These are phyloP conservation scores for Curvularia sp. DNA, from an alignment of 2,329 filamentous ascomycete species.

Conservation along the genomic window DNA sequence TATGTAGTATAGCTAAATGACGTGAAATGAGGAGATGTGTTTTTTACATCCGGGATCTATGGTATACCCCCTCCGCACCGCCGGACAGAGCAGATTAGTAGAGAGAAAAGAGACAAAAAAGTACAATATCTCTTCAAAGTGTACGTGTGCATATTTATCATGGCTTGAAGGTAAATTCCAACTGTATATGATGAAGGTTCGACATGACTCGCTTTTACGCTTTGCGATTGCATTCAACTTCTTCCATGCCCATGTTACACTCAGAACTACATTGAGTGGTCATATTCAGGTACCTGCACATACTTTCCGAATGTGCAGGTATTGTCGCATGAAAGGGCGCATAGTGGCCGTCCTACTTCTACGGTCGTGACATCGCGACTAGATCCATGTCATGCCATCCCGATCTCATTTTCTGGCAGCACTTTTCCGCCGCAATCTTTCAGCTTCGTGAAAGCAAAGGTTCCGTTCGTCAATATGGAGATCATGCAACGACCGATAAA, in stretches of 20 bases:
- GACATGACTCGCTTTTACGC: too few relatives aligned
- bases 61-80: background rate
- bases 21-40: background rate
- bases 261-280: too few relatives aligned
- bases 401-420: slow-evolving; percentile 61
- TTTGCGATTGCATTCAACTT: background rate
- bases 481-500: slow-evolving; percentile 55
- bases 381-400: slow-evolving; percentile 55
- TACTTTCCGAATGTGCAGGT: too few relatives aligned
- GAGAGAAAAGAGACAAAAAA: background rate
- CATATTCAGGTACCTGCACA: too few relatives aligned
- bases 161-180: background rate
- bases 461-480: slow-evolving; percentile 55
- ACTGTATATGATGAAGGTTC: too few relatives aligned
- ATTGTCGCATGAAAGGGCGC: too few relatives aligned
- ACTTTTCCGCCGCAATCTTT: slow-evolving; percentile 55
- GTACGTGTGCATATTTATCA: background rate
- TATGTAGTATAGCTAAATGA: background rate
- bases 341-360: slow-evolving; percentile 30
- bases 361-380: slow-evolving; percentile 21
- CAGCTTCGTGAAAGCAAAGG: slow-evolving; percentile 60
- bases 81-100: background rate
- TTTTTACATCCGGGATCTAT: background rate
- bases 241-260: background rate
- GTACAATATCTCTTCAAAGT: background rate